phyloP scores from a whole-genome alignment of 2,329 filamentous ascomycete genomes.

The Lecanoromycetidae sp. region DNA sequence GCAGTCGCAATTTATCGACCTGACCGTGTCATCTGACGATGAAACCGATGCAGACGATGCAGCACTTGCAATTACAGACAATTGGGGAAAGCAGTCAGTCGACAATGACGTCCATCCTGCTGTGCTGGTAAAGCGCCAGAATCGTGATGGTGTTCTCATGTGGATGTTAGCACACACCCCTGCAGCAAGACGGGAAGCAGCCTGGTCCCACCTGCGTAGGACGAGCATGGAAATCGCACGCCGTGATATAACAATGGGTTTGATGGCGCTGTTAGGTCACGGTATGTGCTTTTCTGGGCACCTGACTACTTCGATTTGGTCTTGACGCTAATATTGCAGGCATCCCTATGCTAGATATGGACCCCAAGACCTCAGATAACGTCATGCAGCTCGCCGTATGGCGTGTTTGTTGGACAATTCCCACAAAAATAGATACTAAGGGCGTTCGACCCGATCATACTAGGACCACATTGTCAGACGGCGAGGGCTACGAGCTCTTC shows the following conservation, averaged over 20 bases:
- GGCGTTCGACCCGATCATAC: slow-evolving; percentile 20
- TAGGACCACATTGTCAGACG: slow-evolving; percentile 20
- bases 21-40: no score
- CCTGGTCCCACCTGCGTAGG: background rate
- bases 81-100: slow-evolving; percentile 6
- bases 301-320: no score
- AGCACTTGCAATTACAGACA: slow-evolving; percentile 8
- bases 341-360: background rate
- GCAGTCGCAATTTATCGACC: no score
- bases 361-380: slow-evolving; percentile 9
- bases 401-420: slow-evolving; percentile 26
- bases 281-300: no score
- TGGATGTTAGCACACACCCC: slow-evolving; percentile 9
- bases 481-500: slow-evolving; percentile 24
- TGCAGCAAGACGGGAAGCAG: background rate
- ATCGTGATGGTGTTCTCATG: slow-evolving; percentile 14
- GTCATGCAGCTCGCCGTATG: slow-evolving; percentile 22
- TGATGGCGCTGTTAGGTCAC: no score
- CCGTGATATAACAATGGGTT: no score
- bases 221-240: slow-evolving; percentile 5
- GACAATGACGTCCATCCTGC: no score
- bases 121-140: slow-evolving; percentile 7
- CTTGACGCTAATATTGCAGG: no score
- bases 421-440: slow-evolving; percentile 5
- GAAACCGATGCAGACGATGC: slow-evolving; percentile 10